Conservation (phyloP, 805 yeast species). For the Sugiyamaella lignohabitans region DNA sequence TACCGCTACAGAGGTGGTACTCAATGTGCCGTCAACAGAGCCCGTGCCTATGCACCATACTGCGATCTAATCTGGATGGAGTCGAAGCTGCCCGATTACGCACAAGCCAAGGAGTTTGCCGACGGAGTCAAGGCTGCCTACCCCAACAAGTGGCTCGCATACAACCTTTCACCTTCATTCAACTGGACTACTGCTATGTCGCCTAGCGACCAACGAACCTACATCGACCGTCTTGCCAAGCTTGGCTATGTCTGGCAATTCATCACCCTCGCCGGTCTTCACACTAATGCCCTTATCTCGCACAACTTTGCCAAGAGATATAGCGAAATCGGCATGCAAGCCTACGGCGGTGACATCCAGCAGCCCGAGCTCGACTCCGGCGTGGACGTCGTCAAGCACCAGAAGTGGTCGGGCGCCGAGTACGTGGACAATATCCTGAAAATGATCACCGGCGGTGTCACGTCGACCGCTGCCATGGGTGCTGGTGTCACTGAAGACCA, state of each 20-base stretch:
- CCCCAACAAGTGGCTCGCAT: conserved; percentile 94
- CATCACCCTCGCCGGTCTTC: conserved; percentile 94
- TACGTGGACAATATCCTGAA: conserved; percentile 86
- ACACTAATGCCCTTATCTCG: conserved; percentile 88
- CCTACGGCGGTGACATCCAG: conserved; percentile 85
- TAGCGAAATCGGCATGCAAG: conserved; percentile 84
- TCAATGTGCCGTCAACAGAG: conserved; percentile 95
- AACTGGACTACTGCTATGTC: conserved; percentile 97
- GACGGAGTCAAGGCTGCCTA: conserved; percentile 73
- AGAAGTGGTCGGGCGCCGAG: conserved; percentile 98
- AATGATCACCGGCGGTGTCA: conserved; percentile 88
- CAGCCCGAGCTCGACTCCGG: conserved; percentile 78
- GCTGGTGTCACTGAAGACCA: conserved; percentile 97
- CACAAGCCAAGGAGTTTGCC: conserved; percentile 91
- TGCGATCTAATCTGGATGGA: conserved; percentile 98
- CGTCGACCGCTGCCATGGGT: conserved; percentile 97
- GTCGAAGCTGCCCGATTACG: conserved; percentile 87
- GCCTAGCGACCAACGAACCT: conserved; percentile 79
- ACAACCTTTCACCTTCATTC: conserved; percentile 94
- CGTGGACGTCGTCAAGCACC: conserved; percentile 95
- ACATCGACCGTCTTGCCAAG: conserved; percentile 76
- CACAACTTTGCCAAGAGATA: conserved; percentile 78
- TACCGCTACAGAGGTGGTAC: conserved; percentile 96
- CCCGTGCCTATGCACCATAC: conserved; percentile 89
- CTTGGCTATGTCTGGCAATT: conserved; percentile 97